Percentiles rank a stretch among this genome's conserved stretches.
These are phyloP conservation scores for Ascochyta lentis DNA, from an alignment of 2,329 filamentous ascomycete genomes.

Conservation along the genomic window DNA sequence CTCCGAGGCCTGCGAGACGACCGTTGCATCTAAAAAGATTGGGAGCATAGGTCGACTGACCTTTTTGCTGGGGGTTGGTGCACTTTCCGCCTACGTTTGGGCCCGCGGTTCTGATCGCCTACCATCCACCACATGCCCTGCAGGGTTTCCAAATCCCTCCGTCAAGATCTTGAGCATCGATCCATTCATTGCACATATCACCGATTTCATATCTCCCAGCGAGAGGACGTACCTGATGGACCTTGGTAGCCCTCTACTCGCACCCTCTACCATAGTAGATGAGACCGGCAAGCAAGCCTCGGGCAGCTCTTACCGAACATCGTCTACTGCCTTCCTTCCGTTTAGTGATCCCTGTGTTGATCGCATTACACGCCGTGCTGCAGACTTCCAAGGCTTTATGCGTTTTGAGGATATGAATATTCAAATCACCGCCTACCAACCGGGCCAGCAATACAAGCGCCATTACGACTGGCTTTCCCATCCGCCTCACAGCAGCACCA, in stretches of 20 bases:
- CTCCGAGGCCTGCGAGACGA: neutral
- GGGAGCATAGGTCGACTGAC: neutral
- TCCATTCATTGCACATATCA: conserved; percentile 3
- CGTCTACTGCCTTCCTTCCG: neutral
- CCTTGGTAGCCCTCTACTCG: neutral
- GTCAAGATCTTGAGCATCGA: conserved; percentile 3
- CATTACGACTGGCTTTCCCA: conserved; percentile 6
- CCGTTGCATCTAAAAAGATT: neutral
- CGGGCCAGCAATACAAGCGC: conserved; percentile 3
- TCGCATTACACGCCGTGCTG: neutral
- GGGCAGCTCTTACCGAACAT: neutral
- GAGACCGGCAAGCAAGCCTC: neutral
- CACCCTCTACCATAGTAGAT: neutral
- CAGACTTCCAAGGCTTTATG: conserved; percentile 4
- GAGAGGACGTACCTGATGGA: neutral
- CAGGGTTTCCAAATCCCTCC: neutral
- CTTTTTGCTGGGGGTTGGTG: neutral
- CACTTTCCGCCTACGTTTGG: neutral
- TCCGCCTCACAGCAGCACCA: neutral
- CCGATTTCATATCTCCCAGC: conserved; percentile 1
- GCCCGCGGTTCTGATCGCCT: neutral
- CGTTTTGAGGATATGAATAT: neutral
- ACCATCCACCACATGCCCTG: neutral
- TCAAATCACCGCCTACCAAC: conserved; percentile 5
- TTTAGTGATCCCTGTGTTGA: neutral